Evolutionary conservation across 208 protist genomes (phyloP), one percentile per base, ranked within the genome.

Genomic region (Endotrypanum monterogeii): DNA sequence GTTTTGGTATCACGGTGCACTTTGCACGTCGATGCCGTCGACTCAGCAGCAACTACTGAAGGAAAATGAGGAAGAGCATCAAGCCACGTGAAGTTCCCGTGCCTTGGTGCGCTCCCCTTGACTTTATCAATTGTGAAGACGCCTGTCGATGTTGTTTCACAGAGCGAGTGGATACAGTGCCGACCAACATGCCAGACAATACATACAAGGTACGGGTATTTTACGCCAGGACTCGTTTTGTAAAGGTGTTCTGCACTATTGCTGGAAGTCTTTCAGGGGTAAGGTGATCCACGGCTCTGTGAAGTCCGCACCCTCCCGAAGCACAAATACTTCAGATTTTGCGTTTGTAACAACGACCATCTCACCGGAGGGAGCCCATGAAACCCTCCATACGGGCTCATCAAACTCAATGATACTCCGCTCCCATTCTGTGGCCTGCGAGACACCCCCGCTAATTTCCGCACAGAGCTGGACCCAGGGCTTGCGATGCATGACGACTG

Each of bases 361-460:
- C 63, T 89, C 83, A 14, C 87, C 88, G 16, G 82, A 90, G 16
- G 89, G 88, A 0, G 89, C 84, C 90, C 92, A 96, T 4, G 89
- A 92, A 52, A 96, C 79, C 20, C 90, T 85, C 90, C 92, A 96
- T 1, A 92, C 86, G 11, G 89, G 83, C 66, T 94, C 89, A 25
- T 82, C 78, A 50, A 96, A 89, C 18, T 66, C 67, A 32, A 93
- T 81, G 23, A 82, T 74, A 74, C 84, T 93, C 25, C 85, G 79
- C 65, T 96, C 89, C 89, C 91, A 96, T 70, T 80, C 71, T 63
- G 69, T 62, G 50, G 71, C 74, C 69, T 79, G 69, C 52, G 71
- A 50, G n/a, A 71, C 54, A 7, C 71, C 71, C 16, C 60, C 79
- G 11, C 48, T 51, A 2, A 71, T 65, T 58, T 83, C 68, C 1